Evolutionary conservation across 495 filamentous ascomycete species (phyloP).

Genomic region (Lepraria neglecta): DNA sequence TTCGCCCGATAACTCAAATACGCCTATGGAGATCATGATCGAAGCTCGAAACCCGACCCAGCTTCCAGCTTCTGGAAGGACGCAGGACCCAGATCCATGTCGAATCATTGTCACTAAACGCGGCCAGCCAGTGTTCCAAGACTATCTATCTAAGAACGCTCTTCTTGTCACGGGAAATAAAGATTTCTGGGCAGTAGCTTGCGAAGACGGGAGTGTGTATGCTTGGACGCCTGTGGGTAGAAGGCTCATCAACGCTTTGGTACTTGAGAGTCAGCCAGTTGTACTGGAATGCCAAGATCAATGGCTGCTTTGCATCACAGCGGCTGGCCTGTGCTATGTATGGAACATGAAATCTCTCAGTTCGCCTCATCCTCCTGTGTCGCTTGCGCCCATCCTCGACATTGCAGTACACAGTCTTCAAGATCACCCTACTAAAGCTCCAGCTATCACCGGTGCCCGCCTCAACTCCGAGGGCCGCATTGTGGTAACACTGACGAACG

Average conservation of each 20-base stretch:
- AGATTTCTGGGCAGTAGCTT: conserved; percentile 84
- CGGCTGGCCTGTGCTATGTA: conserved; percentile 83
- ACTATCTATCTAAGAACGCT: conserved; percentile 77
- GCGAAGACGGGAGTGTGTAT: conserved; percentile 89
- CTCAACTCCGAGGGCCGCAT: conserved; percentile 80
- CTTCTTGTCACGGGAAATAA: conserved; percentile 83
- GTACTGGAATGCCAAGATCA: conserved; percentile 84
- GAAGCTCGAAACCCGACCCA: conserved; percentile 66
- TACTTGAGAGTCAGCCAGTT: conserved; percentile 88
- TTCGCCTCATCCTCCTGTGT: conserved; percentile 83
- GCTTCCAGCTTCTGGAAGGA: conserved; percentile 49
- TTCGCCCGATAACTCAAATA: conserved; percentile 39
- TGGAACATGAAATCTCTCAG: conserved; percentile 87
- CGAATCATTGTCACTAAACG: conserved; percentile 72
- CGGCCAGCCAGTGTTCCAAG: conserved; percentile 87
- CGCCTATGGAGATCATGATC: conserved; percentile 44
- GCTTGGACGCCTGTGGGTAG: conserved; percentile 94
- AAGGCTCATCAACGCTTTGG: conserved; percentile 70
- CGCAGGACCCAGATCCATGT: conserved; percentile 67
- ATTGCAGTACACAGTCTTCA: conserved; percentile 65
- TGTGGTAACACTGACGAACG: conserved; percentile 80
- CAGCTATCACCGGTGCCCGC: conserved; percentile 80
- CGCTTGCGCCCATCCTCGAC: conserved; percentile 83
- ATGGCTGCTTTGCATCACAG: conserved; percentile 82
- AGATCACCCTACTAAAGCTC: conserved; percentile 63